These are phyloP conservation scores for Fusarium begoniae DNA, from an alignment of 2,329 filamentous ascomycete genomes.

Conservation along the genomic window DNA sequence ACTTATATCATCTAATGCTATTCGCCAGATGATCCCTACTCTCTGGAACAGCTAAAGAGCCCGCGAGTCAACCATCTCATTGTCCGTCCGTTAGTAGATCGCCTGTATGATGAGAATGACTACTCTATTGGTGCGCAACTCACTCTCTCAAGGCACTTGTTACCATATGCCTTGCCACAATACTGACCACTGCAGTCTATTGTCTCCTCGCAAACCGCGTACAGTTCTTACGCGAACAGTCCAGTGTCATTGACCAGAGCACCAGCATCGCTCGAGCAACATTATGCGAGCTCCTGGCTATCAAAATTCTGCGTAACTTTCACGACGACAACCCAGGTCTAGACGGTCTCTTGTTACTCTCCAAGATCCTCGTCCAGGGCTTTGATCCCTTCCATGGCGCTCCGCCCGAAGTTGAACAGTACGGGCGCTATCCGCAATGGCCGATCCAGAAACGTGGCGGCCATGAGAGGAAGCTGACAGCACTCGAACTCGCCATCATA, in stretches of 20 bases:
- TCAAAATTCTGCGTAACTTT: constrained; percentile 70
- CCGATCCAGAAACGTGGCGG: constrained; percentile 51
- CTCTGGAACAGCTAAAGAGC: constrained; percentile 4
- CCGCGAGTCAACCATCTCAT: constrained; percentile 5
- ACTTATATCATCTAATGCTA: background rate
- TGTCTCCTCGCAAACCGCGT: constrained; percentile 76
- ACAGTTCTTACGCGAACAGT: constrained; percentile 73
- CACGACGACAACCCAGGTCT: constrained; percentile 71
- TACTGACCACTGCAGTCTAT: constrained; percentile 58
- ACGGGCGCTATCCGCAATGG: constrained; percentile 54
- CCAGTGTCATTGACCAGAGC: constrained; percentile 71
- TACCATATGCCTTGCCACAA: no score
- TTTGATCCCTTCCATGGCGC: constrained; percentile 77
- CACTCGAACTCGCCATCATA: constrained; percentile 76
- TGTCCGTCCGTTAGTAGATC: constrained; percentile 1
- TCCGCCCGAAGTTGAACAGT: constrained; percentile 63
- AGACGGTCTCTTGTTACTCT: constrained; percentile 68
- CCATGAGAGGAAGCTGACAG: constrained; percentile 66
- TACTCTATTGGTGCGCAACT: background rate
- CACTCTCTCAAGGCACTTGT: no score
- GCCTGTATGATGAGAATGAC: constrained; percentile 1
- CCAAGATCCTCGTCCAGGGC: constrained; percentile 73
- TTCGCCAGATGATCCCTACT: constrained; percentile 2
- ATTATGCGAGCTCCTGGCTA: constrained; percentile 73
- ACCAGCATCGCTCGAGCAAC: constrained; percentile 73